These are phyloP conservation scores for Cordyceps fumosorosea DNA, from an alignment of 2,329 filamentous ascomycete species.

Conservation along the genomic window DNA sequence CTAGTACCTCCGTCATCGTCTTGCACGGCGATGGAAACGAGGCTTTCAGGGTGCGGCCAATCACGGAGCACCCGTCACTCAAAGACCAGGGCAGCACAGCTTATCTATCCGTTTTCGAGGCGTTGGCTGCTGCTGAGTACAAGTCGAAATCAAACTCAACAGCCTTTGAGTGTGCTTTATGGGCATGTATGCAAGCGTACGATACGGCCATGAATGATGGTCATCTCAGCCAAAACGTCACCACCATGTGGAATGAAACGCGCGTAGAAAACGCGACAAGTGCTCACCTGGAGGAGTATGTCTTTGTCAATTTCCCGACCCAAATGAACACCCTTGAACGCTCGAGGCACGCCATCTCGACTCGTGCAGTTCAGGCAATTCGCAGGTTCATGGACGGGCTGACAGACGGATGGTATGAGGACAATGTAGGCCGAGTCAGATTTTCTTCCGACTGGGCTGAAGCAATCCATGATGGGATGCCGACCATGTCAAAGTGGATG, in stretches of 20 bases:
- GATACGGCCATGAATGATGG: slow-evolving; percentile 25
- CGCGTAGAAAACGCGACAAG: slow-evolving; percentile 21
- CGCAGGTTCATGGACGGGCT: slow-evolving; percentile 27
- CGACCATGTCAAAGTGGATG: slow-evolving; percentile 27
- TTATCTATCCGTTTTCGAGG: slow-evolving; percentile 30
- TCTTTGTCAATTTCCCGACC: slow-evolving; percentile 26
- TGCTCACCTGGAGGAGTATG: slow-evolving; percentile 24
- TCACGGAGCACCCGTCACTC: slow-evolving; percentile 13
- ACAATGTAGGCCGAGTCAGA: slow-evolving; percentile 21
- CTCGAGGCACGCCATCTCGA: slow-evolving; percentile 27
- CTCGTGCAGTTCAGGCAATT: slow-evolving; percentile 24
- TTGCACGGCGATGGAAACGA: slow-evolving; percentile 19
- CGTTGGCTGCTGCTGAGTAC: slow-evolving; percentile 25
- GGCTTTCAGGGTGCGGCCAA: slow-evolving; percentile 25
- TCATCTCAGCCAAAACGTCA: slow-evolving; percentile 19
- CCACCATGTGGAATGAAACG: slow-evolving; percentile 25
- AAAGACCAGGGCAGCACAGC: slow-evolving; percentile 16
- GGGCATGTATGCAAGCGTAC: slow-evolving; percentile 31
- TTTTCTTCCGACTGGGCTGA: slow-evolving; percentile 34
- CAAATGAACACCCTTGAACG: slow-evolving; percentile 21
- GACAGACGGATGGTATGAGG: slow-evolving; percentile 26
- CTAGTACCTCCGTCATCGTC: slow-evolving; percentile 23
- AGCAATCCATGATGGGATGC: slow-evolving; percentile 28
- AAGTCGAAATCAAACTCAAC: slow-evolving; percentile 15
- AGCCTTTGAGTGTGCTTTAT: slow-evolving; percentile 29